Conservation (phyloP, 2,329 filamentous ascomycete genomes). For the Ilyonectria mors-panacis region DNA sequence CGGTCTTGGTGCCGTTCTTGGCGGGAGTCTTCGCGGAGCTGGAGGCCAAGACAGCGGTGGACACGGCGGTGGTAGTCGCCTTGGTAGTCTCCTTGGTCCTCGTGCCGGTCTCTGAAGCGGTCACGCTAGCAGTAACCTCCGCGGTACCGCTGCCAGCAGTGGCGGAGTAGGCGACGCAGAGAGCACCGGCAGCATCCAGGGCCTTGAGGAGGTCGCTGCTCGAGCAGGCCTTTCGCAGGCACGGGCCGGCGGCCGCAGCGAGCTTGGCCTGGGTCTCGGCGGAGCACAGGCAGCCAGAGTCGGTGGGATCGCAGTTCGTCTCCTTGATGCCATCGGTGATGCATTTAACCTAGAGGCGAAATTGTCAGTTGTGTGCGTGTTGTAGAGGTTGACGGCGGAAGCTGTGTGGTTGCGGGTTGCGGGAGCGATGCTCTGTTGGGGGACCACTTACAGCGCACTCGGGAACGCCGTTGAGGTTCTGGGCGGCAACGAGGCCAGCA, state of each 20-base stretch:
- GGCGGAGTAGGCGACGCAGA: conserved; percentile 48
- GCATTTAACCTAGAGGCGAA: conserved; percentile 49
- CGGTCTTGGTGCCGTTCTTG: conserved; percentile 31
- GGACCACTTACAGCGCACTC: conserved; percentile 58
- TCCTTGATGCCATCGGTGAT: conserved; percentile 53
- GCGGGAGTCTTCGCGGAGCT: conserved; percentile 37
- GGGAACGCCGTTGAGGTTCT: conserved; percentile 55
- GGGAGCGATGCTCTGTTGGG: background rate
- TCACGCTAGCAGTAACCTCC: conserved; percentile 17
- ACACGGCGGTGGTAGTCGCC: conserved; percentile 4
- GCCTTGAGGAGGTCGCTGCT: conserved; percentile 50
- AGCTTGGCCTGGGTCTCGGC: conserved; percentile 52
- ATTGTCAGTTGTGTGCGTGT: conserved; percentile 12
- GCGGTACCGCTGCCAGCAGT: conserved; percentile 31
- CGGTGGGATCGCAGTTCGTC: conserved; percentile 55
- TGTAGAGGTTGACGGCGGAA: background rate
- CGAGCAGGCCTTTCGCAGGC: conserved; percentile 54
- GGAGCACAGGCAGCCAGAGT: conserved; percentile 58
- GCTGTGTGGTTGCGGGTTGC: background rate
- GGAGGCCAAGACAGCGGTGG: conserved; percentile 31
- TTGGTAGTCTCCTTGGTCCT: background rate
- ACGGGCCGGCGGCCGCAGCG: conserved; percentile 47
- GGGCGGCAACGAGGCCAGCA: conserved; percentile 56
- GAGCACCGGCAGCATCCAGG: conserved; percentile 49
- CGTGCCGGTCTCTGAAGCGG: background rate